Conservation (phyloP, 805 yeast species). For the Naumovozyma dairenensis region DNA sequence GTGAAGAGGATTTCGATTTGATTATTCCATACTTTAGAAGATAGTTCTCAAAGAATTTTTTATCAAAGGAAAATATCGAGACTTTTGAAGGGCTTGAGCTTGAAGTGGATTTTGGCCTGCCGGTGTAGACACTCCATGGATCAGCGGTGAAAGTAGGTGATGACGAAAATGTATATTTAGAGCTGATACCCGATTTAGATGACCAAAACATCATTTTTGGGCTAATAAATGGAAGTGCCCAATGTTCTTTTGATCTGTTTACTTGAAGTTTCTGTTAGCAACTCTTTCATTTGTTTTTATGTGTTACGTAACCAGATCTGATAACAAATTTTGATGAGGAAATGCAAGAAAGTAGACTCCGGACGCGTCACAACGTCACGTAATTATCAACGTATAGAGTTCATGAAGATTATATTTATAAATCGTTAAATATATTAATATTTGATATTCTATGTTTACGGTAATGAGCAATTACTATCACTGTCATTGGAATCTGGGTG, state of each 20-base stretch:
- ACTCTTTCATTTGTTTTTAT: too few relatives aligned
- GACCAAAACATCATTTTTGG: constrained; percentile 27
- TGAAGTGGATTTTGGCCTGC: constrained; percentile 55
- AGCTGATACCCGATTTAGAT: constrained; percentile 47
- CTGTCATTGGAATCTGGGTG: too few relatives aligned
- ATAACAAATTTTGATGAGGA: too few relatives aligned
- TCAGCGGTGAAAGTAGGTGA: constrained; percentile 65
- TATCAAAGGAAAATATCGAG: constrained; percentile 82
- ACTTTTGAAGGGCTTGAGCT: constrained; percentile 33
- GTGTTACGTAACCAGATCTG: too few relatives aligned
- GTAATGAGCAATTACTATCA: too few relatives aligned
- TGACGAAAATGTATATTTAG: constrained; percentile 56
- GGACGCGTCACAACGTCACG: too few relatives aligned
- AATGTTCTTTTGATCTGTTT: neutral
- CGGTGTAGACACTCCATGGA: constrained; percentile 80
- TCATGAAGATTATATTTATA: too few relatives aligned
- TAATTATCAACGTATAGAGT: too few relatives aligned
- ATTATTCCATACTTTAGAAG: constrained; percentile 42
- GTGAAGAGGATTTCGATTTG: constrained; percentile 31
- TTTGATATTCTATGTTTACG: too few relatives aligned
- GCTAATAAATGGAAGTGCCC: too few relatives aligned
- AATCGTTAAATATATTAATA: too few relatives aligned
- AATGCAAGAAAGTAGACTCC: too few relatives aligned
- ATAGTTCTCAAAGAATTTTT: constrained; percentile 55
- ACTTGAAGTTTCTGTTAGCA: neutral